phyloP scores from a whole-genome alignment of 192 early-diverging fungal species.

The Backusella australiensis region DNA sequence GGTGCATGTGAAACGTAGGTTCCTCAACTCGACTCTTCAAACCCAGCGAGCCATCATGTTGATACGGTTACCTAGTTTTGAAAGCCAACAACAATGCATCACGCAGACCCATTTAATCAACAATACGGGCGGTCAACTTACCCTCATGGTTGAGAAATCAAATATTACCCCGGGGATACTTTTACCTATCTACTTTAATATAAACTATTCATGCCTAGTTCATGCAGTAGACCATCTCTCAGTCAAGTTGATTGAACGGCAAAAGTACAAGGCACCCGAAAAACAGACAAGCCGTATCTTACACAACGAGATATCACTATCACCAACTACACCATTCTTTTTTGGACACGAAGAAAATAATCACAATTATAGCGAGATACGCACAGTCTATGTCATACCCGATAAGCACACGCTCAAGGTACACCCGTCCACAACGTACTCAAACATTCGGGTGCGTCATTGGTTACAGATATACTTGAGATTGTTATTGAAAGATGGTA shows the following conservation, averaged over 20 bases:
- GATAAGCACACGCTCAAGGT: slow-evolving; percentile 21
- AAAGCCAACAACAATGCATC: slow-evolving; percentile 17
- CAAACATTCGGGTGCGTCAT: slow-evolving; percentile 29
- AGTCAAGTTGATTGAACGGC: slow-evolving; percentile 29
- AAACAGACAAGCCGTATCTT: slow-evolving; percentile 28
- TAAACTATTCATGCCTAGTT: neutral
- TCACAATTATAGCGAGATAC: neutral
- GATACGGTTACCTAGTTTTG: slow-evolving; percentile 11
- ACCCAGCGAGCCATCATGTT: slow-evolving; percentile 14
- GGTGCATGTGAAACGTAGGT: slow-evolving; percentile 17
- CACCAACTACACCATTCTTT: neutral
- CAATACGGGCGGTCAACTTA: neutral
- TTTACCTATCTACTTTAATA: slow-evolving; percentile 18
- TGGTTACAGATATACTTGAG: slow-evolving; percentile 28
- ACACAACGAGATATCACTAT: slow-evolving; percentile 30
- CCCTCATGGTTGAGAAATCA: slow-evolving; percentile 14
- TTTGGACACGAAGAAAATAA: neutral
- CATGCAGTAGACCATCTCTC: slow-evolving; percentile 7
- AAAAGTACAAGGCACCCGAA: slow-evolving; percentile 24
- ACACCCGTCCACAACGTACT: slow-evolving; percentile 20
- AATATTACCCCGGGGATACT: slow-evolving; percentile 22
- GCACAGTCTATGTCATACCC: slow-evolving; percentile 24
- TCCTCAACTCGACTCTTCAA: neutral
- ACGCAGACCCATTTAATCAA: slow-evolving; percentile 11
- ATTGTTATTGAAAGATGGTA: slow-evolving; percentile 11